Evolutionary conservation across 768 basidiomycete species (phyloP).

Genomic region (Suillus weaverae): DNA sequence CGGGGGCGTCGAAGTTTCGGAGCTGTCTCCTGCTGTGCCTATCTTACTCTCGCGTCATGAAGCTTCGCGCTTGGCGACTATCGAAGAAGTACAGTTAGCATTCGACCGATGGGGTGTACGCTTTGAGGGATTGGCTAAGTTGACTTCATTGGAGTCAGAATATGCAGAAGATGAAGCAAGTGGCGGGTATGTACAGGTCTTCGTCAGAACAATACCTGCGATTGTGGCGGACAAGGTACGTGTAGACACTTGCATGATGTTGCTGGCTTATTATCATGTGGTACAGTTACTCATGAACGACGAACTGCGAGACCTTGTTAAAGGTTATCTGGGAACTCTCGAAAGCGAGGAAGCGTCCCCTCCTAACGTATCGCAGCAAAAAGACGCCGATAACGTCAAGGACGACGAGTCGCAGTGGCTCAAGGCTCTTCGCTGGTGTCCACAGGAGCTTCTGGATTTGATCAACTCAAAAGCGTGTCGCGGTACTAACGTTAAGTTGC

Average conservation of each 20-base stretch:
- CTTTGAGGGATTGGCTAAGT: constrained; percentile 42
- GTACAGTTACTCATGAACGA: constrained; percentile 60
- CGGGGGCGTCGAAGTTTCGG: constrained; percentile 39
- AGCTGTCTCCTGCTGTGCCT: constrained; percentile 54
- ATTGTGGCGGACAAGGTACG: constrained; percentile 69
- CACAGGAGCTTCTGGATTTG: constrained; percentile 77
- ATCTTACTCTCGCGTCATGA: constrained; percentile 71
- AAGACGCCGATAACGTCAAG: constrained; percentile 8
- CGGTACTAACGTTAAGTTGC: constrained; percentile 46
- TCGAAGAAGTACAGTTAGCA: constrained; percentile 41
- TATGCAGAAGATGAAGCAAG: constrained; percentile 24
- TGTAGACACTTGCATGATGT: constrained; percentile 6
- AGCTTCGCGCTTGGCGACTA: constrained; percentile 47
- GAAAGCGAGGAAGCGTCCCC: constrained; percentile 44
- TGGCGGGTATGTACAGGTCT: constrained; percentile 62
- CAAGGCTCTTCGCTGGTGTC: constrained; percentile 76
- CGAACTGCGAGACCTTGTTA: constrained; percentile 76
- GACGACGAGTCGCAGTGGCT: constrained; percentile 51
- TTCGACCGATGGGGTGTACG: constrained; percentile 72
- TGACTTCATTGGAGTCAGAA: constrained; percentile 20
- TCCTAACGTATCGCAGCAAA: constrained; percentile 18
- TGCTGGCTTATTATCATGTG: constrained; percentile 12
- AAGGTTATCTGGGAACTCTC: constrained; percentile 65
- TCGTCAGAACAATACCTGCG: constrained; percentile 62
- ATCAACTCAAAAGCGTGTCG: constrained; percentile 96